Evolutionary conservation across 1,284 basidiomycete species (phyloP), one percentile per base, ranked within the genome.

Genomic region (Takashimella tepidaria): DNA sequence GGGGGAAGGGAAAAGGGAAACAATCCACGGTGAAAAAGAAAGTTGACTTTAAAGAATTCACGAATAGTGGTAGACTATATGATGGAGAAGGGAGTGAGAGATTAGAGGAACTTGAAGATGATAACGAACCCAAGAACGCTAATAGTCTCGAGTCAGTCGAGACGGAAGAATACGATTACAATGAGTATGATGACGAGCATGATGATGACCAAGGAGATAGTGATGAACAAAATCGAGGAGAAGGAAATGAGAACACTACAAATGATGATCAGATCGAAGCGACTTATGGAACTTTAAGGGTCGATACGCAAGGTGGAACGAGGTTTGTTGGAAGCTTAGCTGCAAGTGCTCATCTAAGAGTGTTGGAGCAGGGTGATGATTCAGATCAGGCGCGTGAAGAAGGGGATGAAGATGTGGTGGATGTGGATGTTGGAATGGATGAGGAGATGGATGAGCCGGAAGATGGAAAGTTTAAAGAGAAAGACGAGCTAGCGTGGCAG

Each of bases 291-390:
- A 72, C 67, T 0, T 50, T 74, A 49, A 69, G 67, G 1, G 69
- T 73, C 43, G 66, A 67, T 2, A 55, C 50, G 12, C 64, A 68
- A 41, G 70, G 71, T 10, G 62, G 67, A 48, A 63, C 73, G 3
- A 62, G 60, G 45, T 75, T 70, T 51, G 68, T 75, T 2, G 73
- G 73, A 16, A 64, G 61, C 41, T 62, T 70, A 24, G 52, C 52
- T 13, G 52, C 46, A 10, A 49, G 47, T 25, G 69, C 70, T 45
- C 69, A 72, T 42, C 58, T 73, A 10, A 65, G 65, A 16, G 61
- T 62, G 40, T 46, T 40, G 2, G 46, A 45, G 54, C n/a, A 50
- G 16, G 55, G 43, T 1, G 55, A 50, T 4, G 5, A 22, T 26
- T 3, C 12, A 8, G 6, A n/a, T 11, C 10, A 21, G 16, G 4